Conservation (phyloP, 768 basidiomycete species). For the Russula abietina region DNA sequence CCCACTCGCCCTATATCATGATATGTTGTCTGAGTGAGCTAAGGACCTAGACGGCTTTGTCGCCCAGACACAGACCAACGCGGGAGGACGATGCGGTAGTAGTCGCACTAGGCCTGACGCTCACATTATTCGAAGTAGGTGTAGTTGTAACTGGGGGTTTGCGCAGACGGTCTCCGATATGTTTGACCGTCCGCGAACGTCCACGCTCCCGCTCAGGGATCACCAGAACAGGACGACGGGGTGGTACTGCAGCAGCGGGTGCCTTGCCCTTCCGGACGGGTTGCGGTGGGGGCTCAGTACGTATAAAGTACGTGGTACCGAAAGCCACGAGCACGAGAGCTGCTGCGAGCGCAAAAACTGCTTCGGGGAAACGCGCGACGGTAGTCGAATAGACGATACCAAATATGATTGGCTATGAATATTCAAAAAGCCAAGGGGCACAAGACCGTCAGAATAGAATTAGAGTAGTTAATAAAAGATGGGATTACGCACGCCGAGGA, state of each 20-base stretch:
- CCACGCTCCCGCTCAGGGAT: slow-evolving; percentile 22
- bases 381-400: slow-evolving; percentile 59
- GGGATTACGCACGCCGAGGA: slow-evolving; percentile 38
- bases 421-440: background rate
- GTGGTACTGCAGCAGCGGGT: background rate
- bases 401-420: slow-evolving; percentile 64
- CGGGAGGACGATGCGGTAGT: background rate
- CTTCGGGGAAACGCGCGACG: slow-evolving; percentile 60
- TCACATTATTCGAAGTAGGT: background rate
- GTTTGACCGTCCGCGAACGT: slow-evolving; percentile 23
- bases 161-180: slow-evolving; percentile 21
- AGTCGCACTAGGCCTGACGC: background rate
- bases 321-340: slow-evolving; percentile 46
- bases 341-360: slow-evolving; percentile 59
- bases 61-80: background rate
- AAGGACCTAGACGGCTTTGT: slow-evolving; percentile 5
- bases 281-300: slow-evolving; percentile 27
- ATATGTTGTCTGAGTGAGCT: background rate
- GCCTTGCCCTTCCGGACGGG: slow-evolving; percentile 22
- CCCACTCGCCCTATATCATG: background rate
- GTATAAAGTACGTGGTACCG: slow-evolving; percentile 40
- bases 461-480: slow-evolving; percentile 23
- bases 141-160: background rate
- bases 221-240: background rate
- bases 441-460: background rate